Conservation (phyloP, 352 stramenopile species). For the Globisporangium cystogenes region DNA sequence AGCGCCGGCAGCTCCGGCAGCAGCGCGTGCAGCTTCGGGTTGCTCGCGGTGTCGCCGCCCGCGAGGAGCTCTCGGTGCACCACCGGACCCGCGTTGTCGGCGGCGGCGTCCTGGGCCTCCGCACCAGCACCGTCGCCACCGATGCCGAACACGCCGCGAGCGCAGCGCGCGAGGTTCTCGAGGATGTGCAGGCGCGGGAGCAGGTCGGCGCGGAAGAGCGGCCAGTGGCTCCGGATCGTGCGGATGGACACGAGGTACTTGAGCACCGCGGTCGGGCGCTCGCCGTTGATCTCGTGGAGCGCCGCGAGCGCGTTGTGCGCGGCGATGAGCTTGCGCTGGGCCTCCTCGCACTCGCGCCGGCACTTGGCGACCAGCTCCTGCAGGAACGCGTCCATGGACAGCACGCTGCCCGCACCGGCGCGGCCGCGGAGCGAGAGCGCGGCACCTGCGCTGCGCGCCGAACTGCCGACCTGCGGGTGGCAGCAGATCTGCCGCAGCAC, state of each 20-base stretch:
- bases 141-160: constrained; percentile 16
- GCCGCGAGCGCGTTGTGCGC: constrained; percentile 70
- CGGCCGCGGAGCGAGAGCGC: constrained; percentile 9
- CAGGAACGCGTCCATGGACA: constrained; percentile 84
- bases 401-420: constrained; percentile 16
- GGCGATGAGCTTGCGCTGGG: constrained; percentile 66
- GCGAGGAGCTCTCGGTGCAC: neutral
- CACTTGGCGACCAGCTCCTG: constrained; percentile 60
- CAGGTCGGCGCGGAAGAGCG: constrained; percentile 57
- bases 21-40: constrained; percentile 41
- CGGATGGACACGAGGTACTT: constrained; percentile 49
- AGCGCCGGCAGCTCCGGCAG: constrained; percentile 36
- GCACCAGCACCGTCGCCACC: neutral
- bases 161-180: constrained; percentile 45
- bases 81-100: neutral
- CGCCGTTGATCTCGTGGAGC: constrained; percentile 29
- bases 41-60: neutral
- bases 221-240: constrained; percentile 51
- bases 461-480: constrained; percentile 86
- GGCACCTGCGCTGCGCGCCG: constrained; percentile 13
- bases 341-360: constrained; percentile 76
- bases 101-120: neutral
- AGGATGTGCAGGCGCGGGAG: constrained; percentile 63
- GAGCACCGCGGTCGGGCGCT: constrained; percentile 26
- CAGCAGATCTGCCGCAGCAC: constrained; percentile 89